Conservation (phyloP, 2,329 filamentous ascomycete species). For the Curvularia eragrostidis region DNA sequence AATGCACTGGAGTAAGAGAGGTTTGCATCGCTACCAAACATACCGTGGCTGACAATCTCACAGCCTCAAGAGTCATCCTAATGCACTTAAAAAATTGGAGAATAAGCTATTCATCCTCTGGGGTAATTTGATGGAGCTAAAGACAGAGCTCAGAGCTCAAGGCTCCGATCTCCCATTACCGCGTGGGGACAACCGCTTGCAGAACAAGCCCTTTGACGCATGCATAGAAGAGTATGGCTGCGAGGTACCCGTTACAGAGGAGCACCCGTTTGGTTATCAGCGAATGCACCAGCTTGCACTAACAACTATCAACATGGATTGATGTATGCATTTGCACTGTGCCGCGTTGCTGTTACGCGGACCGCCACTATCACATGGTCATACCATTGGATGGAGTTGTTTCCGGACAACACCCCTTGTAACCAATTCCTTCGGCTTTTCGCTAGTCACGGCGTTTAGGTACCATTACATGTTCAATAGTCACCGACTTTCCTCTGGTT, state of each 20-base stretch:
- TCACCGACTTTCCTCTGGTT: not conserved
- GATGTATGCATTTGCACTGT: not conserved
- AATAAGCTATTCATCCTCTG: conserved; percentile 80
- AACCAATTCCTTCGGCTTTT: not conserved
- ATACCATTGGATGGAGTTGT: not conserved
- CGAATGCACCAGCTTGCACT: conserved; percentile 33
- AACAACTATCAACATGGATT: conserved; percentile 27
- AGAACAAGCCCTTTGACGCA: conserved; percentile 54
- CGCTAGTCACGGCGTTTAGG: not conserved
- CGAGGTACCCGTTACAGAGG: conserved; percentile 23
- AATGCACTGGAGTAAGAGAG: conserved; percentile 61
- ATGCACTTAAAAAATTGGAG: conserved; percentile 62
- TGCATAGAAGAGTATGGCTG: conserved; percentile 36
- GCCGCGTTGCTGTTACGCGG: not conserved
- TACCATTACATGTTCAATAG: not conserved
- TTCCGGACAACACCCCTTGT: not conserved
- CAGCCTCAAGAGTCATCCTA: conserved; percentile 63
- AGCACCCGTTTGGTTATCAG: conserved; percentile 29
- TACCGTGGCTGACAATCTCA: conserved; percentile 14
- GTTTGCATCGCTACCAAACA: not conserved
- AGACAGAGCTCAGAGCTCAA: conserved; percentile 67
- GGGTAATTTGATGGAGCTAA: conserved; percentile 70
- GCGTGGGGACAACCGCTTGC: conserved; percentile 33
- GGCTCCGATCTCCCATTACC: conserved; percentile 34
- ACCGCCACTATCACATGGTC: not conserved